Evolutionary conservation across 208 protist genomes (phyloP).

Genomic region (Wallacemonas sp.): DNA sequence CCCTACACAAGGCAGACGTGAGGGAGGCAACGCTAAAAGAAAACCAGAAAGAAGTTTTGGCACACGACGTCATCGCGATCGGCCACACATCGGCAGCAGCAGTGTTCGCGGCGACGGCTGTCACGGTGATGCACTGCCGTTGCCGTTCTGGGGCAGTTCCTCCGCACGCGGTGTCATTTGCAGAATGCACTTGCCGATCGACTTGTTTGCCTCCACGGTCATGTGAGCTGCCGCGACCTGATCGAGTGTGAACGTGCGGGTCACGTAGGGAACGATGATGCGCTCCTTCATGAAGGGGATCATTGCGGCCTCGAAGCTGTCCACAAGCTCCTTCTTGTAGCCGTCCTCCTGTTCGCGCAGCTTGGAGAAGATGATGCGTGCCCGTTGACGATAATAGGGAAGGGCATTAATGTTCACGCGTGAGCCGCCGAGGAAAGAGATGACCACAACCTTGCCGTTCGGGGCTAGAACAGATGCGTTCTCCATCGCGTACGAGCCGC

Average conservation of each 20-base stretch:
- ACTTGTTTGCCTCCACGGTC: slow-evolving; percentile 45
- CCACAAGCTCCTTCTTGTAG: slow-evolving; percentile 59
- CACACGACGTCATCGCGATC: not conserved
- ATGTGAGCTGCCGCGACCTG: slow-evolving; percentile 50
- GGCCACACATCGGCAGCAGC: not conserved
- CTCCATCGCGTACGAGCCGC: slow-evolving; percentile 63
- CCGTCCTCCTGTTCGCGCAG: slow-evolving; percentile 48
- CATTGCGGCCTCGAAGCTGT: slow-evolving; percentile 52
- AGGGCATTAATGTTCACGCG: slow-evolving; percentile 44
- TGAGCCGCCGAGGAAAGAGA: slow-evolving; percentile 69
- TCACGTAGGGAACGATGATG: slow-evolving; percentile 45
- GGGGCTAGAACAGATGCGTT: slow-evolving; percentile 49
- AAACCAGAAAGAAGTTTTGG: not conserved
- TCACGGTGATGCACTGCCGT: too few relatives aligned
- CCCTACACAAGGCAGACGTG: not conserved
- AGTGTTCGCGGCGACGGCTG: too few relatives aligned
- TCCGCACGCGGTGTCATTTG: slow-evolving; percentile 4
- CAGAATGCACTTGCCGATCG: slow-evolving; percentile 67
- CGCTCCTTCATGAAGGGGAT: slow-evolving; percentile 57
- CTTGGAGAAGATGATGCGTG: slow-evolving; percentile 64
- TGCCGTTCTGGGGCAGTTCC: not conserved
- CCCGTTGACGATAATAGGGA: slow-evolving; percentile 49
- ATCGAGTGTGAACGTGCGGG: slow-evolving; percentile 48
- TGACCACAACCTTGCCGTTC: slow-evolving; percentile 54
- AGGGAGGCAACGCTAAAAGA: not conserved